Percentiles rank a stretch among this genome's conserved stretches.
These are phyloP conservation scores for Cladosporium sp. DNA, from an alignment of 2,329 filamentous ascomycete genomes.

Conservation along the genomic window DNA sequence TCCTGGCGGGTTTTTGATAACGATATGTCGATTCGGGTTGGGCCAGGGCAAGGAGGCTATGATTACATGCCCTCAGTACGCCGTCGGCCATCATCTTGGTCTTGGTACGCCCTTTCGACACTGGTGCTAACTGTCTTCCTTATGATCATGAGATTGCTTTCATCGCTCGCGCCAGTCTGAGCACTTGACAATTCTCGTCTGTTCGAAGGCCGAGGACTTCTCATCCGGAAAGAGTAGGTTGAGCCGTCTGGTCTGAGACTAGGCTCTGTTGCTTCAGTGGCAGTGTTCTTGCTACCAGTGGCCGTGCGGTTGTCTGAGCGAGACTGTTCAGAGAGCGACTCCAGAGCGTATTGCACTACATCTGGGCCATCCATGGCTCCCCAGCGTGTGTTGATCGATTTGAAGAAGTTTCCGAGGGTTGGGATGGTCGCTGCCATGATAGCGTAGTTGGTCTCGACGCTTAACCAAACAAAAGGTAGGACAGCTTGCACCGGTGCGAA, in stretches of 20 bases:
- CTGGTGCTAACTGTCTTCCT: conserved; percentile 17
- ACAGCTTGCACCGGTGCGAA: conserved; percentile 18
- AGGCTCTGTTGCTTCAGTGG: not conserved
- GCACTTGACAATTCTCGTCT: not conserved
- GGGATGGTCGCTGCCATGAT: conserved; percentile 22
- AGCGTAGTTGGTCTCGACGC: conserved; percentile 22
- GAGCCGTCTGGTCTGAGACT: not conserved
- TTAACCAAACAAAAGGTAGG: conserved; percentile 19
- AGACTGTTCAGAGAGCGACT: not conserved
- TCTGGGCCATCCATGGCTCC: conserved; percentile 19
- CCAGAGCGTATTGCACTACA: conserved; percentile 5
- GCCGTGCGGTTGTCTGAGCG: not conserved
- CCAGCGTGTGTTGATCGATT: conserved; percentile 22
- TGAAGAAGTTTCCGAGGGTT: conserved; percentile 20
- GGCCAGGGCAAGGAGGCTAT: too few species aligned
- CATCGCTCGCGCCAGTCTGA: conserved; percentile 13
- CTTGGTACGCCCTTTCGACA: conserved; percentile 1
- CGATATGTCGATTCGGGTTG: too few species aligned
- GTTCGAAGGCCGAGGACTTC: not conserved
- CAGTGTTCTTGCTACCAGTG: not conserved
- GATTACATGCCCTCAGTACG: too few species aligned
- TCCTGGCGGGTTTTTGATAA: too few species aligned
- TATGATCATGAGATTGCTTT: conserved; percentile 20
- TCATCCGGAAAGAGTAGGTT: conserved; percentile 6
- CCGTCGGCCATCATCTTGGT: too few species aligned